Evolutionary conservation across 768 basidiomycete species (phyloP).

Genomic region (Termitomyces sp.): DNA sequence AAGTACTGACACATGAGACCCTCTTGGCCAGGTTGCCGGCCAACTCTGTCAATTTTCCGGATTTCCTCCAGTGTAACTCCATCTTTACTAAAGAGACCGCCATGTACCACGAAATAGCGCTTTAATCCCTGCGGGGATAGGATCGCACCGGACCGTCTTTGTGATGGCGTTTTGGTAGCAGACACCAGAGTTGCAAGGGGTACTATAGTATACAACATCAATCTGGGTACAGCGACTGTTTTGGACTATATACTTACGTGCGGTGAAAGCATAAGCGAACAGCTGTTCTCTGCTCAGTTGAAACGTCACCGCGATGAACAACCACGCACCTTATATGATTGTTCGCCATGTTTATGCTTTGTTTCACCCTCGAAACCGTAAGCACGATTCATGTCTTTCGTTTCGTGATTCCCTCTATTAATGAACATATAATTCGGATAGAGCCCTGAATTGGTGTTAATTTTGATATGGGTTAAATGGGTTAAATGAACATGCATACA

Average conservation of each 20-base stretch:
- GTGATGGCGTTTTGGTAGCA: constrained; percentile 54
- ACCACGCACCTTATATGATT: constrained; percentile 75
- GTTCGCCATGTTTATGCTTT: constrained; percentile 94
- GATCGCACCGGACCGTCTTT: constrained; percentile 47
- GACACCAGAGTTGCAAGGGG: constrained; percentile 85
- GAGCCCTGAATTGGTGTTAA: constrained; percentile 55
- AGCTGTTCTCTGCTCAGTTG: constrained; percentile 40
- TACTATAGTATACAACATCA: constrained; percentile 41
- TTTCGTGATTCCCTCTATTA: constrained; percentile 96
- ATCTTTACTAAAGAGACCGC: constrained; percentile 94
- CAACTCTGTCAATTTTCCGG: constrained; percentile 80
- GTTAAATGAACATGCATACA: constrained; percentile 40
- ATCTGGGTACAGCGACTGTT: background rate
- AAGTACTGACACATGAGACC: constrained; percentile 84
- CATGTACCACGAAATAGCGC: constrained; percentile 93
- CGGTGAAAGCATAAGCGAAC: constrained; percentile 91
- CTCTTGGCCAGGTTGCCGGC: constrained; percentile 88
- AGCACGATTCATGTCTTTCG: constrained; percentile 93
- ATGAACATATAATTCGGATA: constrained; percentile 88
- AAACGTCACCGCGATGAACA: background rate
- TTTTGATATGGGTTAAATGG: background rate
- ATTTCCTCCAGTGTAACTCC: constrained; percentile 93
- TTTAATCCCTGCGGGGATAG: constrained; percentile 78
- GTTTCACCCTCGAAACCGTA: constrained; percentile 96
- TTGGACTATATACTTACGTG: constrained; percentile 46